Percentiles rank a stretch among this genome's conserved stretches.
Conservation (phyloP, 2,329 filamentous ascomycete genomes). For the Fusarium buharicum region DNA sequence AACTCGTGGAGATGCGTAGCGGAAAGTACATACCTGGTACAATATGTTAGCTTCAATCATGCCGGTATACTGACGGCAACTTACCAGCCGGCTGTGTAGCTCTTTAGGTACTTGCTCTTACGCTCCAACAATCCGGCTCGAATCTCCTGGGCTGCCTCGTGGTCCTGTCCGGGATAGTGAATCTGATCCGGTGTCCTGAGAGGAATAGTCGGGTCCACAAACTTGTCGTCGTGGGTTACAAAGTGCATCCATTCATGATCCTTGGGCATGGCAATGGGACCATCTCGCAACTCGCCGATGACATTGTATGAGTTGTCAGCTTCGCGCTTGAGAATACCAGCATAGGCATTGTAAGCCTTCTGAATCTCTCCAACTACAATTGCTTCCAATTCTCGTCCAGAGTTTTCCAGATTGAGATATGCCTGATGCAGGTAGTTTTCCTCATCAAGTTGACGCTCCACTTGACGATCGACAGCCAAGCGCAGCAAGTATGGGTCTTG, state of each 20-base stretch:
- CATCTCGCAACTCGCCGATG: conserved; percentile 82
- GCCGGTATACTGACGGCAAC: conserved; percentile 43
- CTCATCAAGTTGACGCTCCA: conserved; percentile 93
- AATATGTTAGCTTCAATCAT: conserved; percentile 13
- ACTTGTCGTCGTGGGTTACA: conserved; percentile 81
- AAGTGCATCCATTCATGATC: conserved; percentile 92
- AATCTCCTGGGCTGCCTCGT: conserved; percentile 84
- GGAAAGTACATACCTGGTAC: conserved; percentile 86
- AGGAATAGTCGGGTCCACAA: conserved; percentile 85
- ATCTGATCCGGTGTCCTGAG: conserved; percentile 83
- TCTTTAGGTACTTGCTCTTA: conserved; percentile 99
- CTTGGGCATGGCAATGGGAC: conserved; percentile 92
- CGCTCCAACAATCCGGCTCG: conserved; percentile 91
- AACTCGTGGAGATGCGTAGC: conserved; percentile 98
- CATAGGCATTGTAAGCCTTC: conserved; percentile 95
- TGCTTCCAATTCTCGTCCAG: conserved; percentile 91
- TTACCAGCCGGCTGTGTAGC: conserved; percentile 94
- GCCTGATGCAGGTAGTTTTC: conserved; percentile 98
- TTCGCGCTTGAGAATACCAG: conserved; percentile 90
- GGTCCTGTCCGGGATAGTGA: conserved; percentile 89
- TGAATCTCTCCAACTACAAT: conserved; percentile 98
- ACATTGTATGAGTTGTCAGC: conserved; percentile 82
- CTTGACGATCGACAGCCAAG: conserved; percentile 85
- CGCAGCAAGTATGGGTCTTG: conserved; percentile 92
- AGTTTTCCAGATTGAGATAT: conserved; percentile 92